Evolutionary conservation across 2,329 filamentous ascomycete genomes (phyloP).

Genomic region (Aspergillus puulaauensis): DNA sequence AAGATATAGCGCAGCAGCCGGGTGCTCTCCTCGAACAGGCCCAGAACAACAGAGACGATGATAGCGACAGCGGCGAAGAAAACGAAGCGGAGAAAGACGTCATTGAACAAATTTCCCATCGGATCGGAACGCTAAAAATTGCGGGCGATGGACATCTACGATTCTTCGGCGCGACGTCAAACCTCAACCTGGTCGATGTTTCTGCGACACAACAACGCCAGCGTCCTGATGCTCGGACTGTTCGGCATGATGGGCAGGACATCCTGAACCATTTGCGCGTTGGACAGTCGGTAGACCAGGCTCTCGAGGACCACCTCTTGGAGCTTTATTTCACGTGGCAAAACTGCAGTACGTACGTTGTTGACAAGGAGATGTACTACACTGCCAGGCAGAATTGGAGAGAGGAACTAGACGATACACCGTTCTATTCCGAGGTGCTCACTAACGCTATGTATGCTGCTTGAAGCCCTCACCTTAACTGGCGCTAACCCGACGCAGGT

Average conservation of each 20-base stretch:
- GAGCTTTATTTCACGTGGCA: conserved; percentile 51
- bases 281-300: conserved; percentile 40
- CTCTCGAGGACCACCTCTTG: conserved; percentile 46
- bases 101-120: conserved; percentile 45
- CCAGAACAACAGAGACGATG: conserved; percentile 24
- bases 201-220: conserved; percentile 24
- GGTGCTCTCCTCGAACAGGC: conserved; percentile 22
- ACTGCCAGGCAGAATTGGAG: conserved; percentile 34
- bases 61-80: conserved; percentile 37
- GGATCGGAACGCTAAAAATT: conserved; percentile 46
- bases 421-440: conserved; percentile 42
- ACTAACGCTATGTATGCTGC: conserved; percentile 40
- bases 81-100: conserved; percentile 41
- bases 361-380: conserved; percentile 45
- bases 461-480: not conserved
- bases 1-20: conserved; percentile 29
- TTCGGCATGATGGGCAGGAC: conserved; percentile 40
- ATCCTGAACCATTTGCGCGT: conserved; percentile 44
- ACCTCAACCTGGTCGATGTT: conserved; percentile 44
- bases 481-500: not conserved
- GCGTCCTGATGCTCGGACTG: conserved; percentile 35
- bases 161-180: conserved; percentile 48
- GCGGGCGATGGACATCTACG: conserved; percentile 44
- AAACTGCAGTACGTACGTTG: conserved; percentile 47
- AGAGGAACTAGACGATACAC: conserved; percentile 38